Percentiles rank a stretch among this genome's conserved stretches.
Evolutionary conservation across 2,329 filamentous ascomycete genomes (phyloP).

Genomic region (Xylariaceae sp.): DNA sequence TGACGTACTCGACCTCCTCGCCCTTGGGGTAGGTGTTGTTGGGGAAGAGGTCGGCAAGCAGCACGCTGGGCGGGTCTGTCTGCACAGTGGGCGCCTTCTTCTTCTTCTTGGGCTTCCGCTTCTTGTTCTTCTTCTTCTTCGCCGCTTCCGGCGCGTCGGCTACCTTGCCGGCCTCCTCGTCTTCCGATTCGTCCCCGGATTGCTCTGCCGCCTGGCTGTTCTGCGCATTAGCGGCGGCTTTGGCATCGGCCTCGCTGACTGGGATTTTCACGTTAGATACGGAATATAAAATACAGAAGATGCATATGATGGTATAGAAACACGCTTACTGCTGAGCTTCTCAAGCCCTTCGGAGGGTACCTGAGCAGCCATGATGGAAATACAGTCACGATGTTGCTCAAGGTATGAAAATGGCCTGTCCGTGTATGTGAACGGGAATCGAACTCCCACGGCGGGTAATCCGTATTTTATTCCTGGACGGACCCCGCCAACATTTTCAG

Average conservation of each 20-base stretch:
- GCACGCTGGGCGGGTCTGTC: conserved; percentile 70
- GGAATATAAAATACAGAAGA: neutral
- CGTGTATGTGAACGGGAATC: neutral
- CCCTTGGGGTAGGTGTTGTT: conserved; percentile 69
- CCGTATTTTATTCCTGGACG: neutral
- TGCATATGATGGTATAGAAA: neutral
- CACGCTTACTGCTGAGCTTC: conserved; percentile 37
- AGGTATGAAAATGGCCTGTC: too few relatives aligned
- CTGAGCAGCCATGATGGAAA: conserved; percentile 38
- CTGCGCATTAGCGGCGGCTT: conserved; percentile 28
- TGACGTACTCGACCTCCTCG: conserved; percentile 69
- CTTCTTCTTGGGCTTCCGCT: conserved; percentile 70
- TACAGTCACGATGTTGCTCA: neutral
- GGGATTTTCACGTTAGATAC: conserved; percentile 36
- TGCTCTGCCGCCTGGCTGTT: conserved; percentile 38
- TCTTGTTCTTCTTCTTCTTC: conserved; percentile 78
- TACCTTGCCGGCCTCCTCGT: conserved; percentile 43
- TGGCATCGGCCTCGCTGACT: conserved; percentile 23
- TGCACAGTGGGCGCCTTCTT: conserved; percentile 62
- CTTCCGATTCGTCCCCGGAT: conserved; percentile 49
- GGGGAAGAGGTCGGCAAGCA: conserved; percentile 68
- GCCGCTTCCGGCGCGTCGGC: conserved; percentile 35
- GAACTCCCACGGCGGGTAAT: neutral
- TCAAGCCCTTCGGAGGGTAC: conserved; percentile 38
- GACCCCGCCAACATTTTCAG: conserved; percentile 15